A percentile compares a stretch with the other conserved stretches of the same genome.
Evolutionary conservation across 371 early-diverging fungal species (phyloP).

Genomic region (Apophysomyces ossiformis): DNA sequence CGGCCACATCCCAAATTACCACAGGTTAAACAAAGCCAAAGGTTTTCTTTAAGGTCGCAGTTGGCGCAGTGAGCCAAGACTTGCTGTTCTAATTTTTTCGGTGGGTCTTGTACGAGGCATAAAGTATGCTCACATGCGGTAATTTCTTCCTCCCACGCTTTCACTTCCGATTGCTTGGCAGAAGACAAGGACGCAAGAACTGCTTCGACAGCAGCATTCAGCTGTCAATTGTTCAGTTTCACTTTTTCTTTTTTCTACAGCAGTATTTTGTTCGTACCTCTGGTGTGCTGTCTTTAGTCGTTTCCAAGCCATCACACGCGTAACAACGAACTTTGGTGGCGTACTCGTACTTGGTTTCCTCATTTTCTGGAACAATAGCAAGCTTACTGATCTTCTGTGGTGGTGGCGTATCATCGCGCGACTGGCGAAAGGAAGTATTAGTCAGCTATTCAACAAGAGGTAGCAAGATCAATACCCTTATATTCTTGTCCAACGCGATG

Average conservation of each 20-base stretch:
- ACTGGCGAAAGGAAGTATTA: conserved; percentile 10
- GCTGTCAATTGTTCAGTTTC: conserved; percentile 33
- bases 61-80: conserved; percentile 76
- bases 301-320: conserved; percentile 60
- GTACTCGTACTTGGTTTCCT: conserved; percentile 74
- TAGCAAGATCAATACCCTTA: conserved; percentile 33
- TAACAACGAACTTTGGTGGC: conserved; percentile 70
- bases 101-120: conserved; percentile 65
- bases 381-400: conserved; percentile 90
- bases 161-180: conserved; percentile 83
- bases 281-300: conserved; percentile 31
- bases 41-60: conserved; percentile 89
- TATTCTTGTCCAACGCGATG: conserved; percentile 41
- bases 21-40: conserved; percentile 83
- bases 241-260: background rate
- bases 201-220: conserved; percentile 63
- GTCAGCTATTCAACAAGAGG: conserved; percentile 17
- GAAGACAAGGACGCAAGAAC: conserved; percentile 82
- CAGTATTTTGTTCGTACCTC: conserved; percentile 26
- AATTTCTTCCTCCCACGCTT: conserved; percentile 92
- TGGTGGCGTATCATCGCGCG: conserved; percentile 56
- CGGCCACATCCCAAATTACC: conserved; percentile 85
- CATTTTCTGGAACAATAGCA: conserved; percentile 78
- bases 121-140: conserved; percentile 83
- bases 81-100: conserved; percentile 54